Evolutionary conservation across 345 rosid genomes (phyloP).

Genomic region (Noccaea caerulescens): DNA sequence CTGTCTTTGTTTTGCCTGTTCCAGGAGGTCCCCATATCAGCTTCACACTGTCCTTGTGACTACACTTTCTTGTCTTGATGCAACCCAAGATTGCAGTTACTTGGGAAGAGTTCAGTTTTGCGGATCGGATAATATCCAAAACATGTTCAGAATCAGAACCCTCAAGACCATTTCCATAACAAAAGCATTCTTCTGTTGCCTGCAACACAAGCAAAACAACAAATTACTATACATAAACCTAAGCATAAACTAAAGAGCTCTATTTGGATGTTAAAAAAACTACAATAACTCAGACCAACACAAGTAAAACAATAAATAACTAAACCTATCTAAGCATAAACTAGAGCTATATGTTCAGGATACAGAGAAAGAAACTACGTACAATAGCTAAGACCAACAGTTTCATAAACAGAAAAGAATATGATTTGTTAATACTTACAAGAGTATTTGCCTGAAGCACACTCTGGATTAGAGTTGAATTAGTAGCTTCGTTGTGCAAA

Average conservation of each 20-base stretch:
- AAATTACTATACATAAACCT: no score
- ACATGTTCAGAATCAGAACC: conserved; percentile 28
- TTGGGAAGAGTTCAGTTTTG: conserved; percentile 46
- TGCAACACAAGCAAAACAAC: conserved; percentile 9
- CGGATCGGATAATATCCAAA: conserved; percentile 22
- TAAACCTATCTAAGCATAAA: no score
- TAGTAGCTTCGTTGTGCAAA: conserved; percentile 32
- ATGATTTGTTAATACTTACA: conserved; percentile 28
- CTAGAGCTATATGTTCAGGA: no score
- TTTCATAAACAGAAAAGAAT: no score
- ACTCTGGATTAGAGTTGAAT: conserved; percentile 33
- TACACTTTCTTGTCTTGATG: conserved; percentile 9
- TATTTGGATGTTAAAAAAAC: no score
- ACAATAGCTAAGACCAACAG: no score
- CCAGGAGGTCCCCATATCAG: conserved; percentile 65
- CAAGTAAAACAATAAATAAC: no score
- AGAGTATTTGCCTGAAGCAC: conserved; percentile 31
- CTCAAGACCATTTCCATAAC: background rate
- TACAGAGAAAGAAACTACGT: no score
- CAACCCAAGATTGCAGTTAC: conserved; percentile 42
- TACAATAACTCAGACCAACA: no score
- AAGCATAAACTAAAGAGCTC: no score
- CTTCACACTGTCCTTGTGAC: conserved; percentile 40
- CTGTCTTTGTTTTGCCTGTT: conserved; percentile 55
- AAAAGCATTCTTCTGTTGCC: conserved; percentile 23